Percentiles rank a stretch among this genome's conserved stretches.
phyloP scores from a whole-genome alignment of 169 alveolate species.

The Eimeria mitis region DNA sequence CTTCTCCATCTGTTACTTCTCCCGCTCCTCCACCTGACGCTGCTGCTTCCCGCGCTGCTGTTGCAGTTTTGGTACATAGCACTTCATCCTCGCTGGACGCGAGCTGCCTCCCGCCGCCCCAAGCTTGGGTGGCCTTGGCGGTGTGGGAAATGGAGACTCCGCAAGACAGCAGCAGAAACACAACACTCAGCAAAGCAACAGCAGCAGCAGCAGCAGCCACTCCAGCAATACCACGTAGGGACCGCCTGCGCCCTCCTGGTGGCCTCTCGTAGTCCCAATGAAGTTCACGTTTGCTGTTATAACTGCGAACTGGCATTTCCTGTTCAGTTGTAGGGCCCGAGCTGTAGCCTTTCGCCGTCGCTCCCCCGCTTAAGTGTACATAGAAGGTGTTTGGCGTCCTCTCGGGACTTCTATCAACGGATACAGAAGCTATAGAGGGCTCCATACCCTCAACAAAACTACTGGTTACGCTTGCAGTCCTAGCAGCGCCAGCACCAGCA shows the following conservation, averaged over 20 bases:
- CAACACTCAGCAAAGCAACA: neutral
- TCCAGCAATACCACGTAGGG: neutral
- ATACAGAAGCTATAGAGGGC: neutral
- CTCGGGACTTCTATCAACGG: neutral
- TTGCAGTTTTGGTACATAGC: neutral
- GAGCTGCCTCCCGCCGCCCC: neutral
- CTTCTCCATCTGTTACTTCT: neutral
- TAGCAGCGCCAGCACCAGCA: neutral
- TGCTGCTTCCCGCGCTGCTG: neutral
- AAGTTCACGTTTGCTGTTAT: neutral
- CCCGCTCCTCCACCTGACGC: neutral
- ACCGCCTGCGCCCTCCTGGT: neutral
- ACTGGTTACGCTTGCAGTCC: neutral
- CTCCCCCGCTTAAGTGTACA: neutral
- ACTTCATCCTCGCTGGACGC: neutral
- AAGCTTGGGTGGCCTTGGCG: neutral
- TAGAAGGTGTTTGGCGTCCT: neutral
- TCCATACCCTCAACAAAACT: neutral
- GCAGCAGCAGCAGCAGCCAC: neutral
- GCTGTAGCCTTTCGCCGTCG: neutral
- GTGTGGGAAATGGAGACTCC: neutral
- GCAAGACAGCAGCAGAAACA: slow-evolving; percentile 2
- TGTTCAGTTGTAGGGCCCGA: neutral
- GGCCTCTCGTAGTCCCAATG: neutral
- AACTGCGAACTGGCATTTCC: neutral